Conservation (phyloP, 1,139 yeast genomes). For the Debaryomyces robertsiae region DNA sequence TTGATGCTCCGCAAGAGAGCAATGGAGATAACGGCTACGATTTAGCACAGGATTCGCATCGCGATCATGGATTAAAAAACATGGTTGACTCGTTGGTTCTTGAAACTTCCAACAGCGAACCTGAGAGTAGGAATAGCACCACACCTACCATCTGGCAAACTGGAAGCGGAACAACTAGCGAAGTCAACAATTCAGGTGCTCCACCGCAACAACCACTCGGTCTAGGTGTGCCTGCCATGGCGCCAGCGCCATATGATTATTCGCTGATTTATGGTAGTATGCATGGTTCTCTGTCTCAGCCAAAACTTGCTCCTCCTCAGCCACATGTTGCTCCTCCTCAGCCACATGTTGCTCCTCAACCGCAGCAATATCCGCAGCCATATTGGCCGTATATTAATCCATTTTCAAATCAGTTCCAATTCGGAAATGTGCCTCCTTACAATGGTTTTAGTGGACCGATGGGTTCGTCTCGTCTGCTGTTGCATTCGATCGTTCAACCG, state of each 20-base stretch:
- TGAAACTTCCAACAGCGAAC: conserved; percentile 7
- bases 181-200: conserved; percentile 2
- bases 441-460: neutral
- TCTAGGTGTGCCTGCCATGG: neutral
- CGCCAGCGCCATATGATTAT: neutral
- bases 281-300: neutral
- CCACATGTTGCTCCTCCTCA: neutral
- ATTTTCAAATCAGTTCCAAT: conserved; percentile 3
- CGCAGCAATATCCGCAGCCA: conserved; percentile 3
- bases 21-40: conserved; percentile 4
- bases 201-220: conserved; percentile 1
- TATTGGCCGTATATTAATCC: conserved; percentile 3
- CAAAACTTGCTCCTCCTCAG: conserved; percentile 1
- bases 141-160: conserved; percentile 6
- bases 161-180: conserved; percentile 1
- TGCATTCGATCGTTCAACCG: conserved; percentile 2
- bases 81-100: conserved; percentile 22
- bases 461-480: conserved; percentile 4
- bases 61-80: conserved; percentile 17
- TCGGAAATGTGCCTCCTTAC: conserved; percentile 1
- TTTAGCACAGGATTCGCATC: conserved; percentile 4
- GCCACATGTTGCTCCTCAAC: neutral
- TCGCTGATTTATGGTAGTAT: neutral
- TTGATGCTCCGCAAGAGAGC: conserved; percentile 3
- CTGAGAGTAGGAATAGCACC: neutral